Base-by-base conservation (phyloP, 306 rosid genomes). In the Vigna hirtella region DNA sequence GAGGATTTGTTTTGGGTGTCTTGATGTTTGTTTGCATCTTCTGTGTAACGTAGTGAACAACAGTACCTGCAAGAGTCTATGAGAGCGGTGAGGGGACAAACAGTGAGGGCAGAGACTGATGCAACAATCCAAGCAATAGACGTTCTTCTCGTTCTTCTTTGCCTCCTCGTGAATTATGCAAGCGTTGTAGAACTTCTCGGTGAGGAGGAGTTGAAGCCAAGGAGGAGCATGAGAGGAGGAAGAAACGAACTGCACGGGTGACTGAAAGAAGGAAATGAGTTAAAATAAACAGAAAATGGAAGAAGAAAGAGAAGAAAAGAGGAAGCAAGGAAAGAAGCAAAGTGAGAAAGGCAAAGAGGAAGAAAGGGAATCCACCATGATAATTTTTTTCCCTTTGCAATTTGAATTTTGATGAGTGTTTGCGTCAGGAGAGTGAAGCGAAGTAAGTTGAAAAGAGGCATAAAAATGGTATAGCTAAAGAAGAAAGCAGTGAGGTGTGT, bases 81-180 rank as follows among this genome's bases (percentile, higher is more conserved):
- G 99, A 61, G 94, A 85, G 58, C 82, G 78, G 16, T 96, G 98
- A 71, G 96, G 96, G 30, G 83, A 34, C 66, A 86, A 56, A 65
- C 99, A 96, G 82, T 96, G 96, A 82, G 99, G 94, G 88, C 98
- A 96, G 40, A 96, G 89, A 26, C 96, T 90, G 83, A 85, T 83
- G 85, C 91, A 91, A 51, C 99, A 96, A 83, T 96, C 98, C 84
- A 96, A 79, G 24, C 99, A 96, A 76, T 81, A 96, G 1, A 91
- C 85, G 84, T 93, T 96, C 81, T 96, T 96, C 47, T 96, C 99
- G 45, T 96, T 96, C 87, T 96, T 96, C 83, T 81, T 96, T 0
- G 89, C 88, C 26, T 86, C 94, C 78, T 90, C 94, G 45, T 96
- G 99, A 85, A 90, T 77, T 83, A 93, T 57, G 76, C 99, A 96